Evolutionary conservation across 176 grass and related monocot genomes (phyloP).

Genomic region (Avena insularis): DNA sequence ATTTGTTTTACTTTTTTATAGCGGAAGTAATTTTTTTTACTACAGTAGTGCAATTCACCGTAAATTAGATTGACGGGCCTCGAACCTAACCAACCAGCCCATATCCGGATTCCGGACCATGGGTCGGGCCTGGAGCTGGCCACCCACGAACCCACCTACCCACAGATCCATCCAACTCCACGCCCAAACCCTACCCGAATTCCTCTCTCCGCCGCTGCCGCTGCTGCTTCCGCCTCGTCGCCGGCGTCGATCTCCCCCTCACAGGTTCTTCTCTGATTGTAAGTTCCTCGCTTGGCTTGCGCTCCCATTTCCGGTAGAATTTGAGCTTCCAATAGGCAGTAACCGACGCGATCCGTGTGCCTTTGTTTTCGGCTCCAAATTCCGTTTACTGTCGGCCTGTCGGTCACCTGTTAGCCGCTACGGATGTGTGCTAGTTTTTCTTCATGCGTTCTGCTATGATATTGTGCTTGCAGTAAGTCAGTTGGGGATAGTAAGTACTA

Average conservation of each 20-base stretch:
- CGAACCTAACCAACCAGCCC: neutral
- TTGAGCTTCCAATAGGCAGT: conserved; percentile 1
- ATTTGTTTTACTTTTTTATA: too few relatives aligned
- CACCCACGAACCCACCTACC: conserved; percentile 16
- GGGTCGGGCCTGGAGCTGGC: conserved; percentile 20
- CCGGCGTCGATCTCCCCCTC: neutral
- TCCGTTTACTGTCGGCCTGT: neutral
- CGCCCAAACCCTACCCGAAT: conserved; percentile 37
- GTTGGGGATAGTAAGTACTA: neutral
- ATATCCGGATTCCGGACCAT: neutral
- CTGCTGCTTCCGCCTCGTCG: neutral
- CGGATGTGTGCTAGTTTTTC: neutral
- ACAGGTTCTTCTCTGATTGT: neutral
- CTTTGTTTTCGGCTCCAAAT: neutral
- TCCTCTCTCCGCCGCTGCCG: neutral
- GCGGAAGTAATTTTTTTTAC: too few relatives aligned
- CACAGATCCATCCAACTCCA: conserved; percentile 29
- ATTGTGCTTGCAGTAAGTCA: neutral
- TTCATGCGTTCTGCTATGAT: neutral
- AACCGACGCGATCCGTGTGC: neutral
- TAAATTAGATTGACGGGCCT: neutral
- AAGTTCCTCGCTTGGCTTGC: neutral
- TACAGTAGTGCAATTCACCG: too few relatives aligned
- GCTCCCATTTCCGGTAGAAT: neutral
- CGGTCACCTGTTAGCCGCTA: neutral